Conservation (phyloP, 1,139 yeast species). For the Tardiomyces blankii region DNA sequence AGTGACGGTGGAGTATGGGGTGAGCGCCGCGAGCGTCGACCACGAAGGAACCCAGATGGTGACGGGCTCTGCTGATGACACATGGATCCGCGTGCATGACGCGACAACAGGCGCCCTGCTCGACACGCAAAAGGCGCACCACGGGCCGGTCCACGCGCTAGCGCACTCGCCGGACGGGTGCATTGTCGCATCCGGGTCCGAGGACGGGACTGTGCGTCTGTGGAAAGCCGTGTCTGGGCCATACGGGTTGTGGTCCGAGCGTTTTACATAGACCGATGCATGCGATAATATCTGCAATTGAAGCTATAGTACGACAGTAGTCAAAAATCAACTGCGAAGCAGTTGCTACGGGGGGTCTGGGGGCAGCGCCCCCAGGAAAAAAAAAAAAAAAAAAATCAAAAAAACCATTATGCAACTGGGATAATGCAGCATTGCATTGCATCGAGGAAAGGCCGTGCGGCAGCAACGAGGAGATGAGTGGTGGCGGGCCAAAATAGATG, state of each 20-base stretch:
- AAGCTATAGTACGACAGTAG: too few relatives aligned
- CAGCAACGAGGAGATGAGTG: too few relatives aligned
- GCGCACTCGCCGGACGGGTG: slow-evolving; percentile 27
- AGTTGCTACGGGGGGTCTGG: too few relatives aligned
- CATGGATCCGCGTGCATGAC: slow-evolving; percentile 27
- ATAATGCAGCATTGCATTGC: too few relatives aligned
- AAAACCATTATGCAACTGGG: too few relatives aligned
- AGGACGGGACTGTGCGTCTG: slow-evolving; percentile 56
- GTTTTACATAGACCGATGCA: not conserved
- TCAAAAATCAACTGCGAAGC: too few relatives aligned
- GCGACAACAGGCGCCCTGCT: slow-evolving; percentile 19
- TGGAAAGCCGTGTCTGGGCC: slow-evolving; percentile 35
- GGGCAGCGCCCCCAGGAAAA: too few relatives aligned
- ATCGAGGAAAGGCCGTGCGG: too few relatives aligned
- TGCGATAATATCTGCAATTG: not conserved
- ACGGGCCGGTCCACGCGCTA: slow-evolving; percentile 29
- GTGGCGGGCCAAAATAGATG: too few relatives aligned
- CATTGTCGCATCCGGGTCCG: slow-evolving; percentile 51
- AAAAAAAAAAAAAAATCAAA: too few relatives aligned
- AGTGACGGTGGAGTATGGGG: slow-evolving; percentile 19
- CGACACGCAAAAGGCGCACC: slow-evolving; percentile 26
- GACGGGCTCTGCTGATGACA: slow-evolving; percentile 24
- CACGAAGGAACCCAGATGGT: slow-evolving; percentile 16
- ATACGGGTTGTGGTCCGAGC: slow-evolving; percentile 24
- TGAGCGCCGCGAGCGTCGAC: slow-evolving; percentile 21